These are phyloP conservation scores for Aspergillus ellipticus DNA, from an alignment of 495 filamentous ascomycete species.

Conservation along the genomic window DNA sequence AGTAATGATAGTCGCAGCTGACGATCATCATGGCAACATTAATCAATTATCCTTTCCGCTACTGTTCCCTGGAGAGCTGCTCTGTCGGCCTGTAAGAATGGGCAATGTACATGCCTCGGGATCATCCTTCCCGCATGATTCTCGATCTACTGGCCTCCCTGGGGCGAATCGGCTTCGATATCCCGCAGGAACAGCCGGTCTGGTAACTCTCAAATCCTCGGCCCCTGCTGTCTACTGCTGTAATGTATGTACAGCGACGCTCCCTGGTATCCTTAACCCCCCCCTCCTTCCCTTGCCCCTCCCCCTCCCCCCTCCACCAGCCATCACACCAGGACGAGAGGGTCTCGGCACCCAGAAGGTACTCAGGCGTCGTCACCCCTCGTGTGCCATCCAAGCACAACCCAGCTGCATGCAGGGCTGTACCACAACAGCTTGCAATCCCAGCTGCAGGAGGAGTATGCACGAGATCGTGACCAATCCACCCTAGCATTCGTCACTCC, in stretches of 20 bases:
- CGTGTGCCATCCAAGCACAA: background rate
- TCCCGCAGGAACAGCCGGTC: background rate
- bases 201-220: background rate
- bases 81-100: background rate
- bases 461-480: slow-evolving; percentile 3
- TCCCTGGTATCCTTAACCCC: too few species aligned
- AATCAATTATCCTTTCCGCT: background rate
- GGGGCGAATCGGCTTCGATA: background rate
- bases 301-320: too few species aligned
- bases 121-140: slow-evolving; percentile 9
- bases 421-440: background rate
- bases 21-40: background rate
- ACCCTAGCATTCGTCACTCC: slow-evolving; percentile 6
- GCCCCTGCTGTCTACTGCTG: too few species aligned
- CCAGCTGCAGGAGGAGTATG: slow-evolving; percentile 2
- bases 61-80: background rate
- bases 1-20: background rate
- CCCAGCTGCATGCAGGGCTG: background rate
- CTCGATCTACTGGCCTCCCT: slow-evolving; percentile 1
- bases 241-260: too few species aligned
- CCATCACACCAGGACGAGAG: background rate
- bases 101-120: slow-evolving; percentile 4
- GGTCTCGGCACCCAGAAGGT: background rate
- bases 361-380: background rate
- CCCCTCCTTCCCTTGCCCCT: too few species aligned